These are phyloP conservation scores for Polyplosphaeria fusca DNA, from an alignment of 495 filamentous ascomycete species.

Conservation along the genomic window DNA sequence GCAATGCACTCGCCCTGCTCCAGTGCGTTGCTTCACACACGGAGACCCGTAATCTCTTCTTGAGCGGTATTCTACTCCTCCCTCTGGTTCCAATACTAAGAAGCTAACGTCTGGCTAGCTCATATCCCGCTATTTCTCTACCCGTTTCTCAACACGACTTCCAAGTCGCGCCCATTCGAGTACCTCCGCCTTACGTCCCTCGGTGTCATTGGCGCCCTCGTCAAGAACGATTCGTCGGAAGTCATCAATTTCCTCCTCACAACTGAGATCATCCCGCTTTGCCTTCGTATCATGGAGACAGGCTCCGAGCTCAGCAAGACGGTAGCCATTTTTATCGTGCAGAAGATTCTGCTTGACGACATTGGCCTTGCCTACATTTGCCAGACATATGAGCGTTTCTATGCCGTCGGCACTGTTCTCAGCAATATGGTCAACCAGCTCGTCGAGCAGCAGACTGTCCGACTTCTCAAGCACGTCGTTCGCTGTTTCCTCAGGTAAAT, in stretches of 20 bases:
- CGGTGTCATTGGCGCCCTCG: constrained; percentile 95
- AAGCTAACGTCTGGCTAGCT: constrained; percentile 52
- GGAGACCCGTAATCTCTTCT: constrained; percentile 87
- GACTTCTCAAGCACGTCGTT: constrained; percentile 96
- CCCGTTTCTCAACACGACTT: constrained; percentile 97
- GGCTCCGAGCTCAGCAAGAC: constrained; percentile 98
- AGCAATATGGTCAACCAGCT: constrained; percentile 98
- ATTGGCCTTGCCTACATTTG: constrained; percentile 98
- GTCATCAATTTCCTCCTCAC: constrained; percentile 99
- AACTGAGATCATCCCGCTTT: constrained; percentile 97
- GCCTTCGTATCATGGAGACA: constrained; percentile 98
- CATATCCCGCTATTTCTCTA: constrained; percentile 98
- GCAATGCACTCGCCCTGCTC: constrained; percentile 92
- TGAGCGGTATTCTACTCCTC: constrained; percentile 64
- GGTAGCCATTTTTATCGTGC: constrained; percentile 99
- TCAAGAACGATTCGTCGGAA: constrained; percentile 98
- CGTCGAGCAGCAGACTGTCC: constrained; percentile 94
- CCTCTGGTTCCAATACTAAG: neutral
- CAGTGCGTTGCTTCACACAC: constrained; percentile 98
- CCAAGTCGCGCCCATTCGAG: constrained; percentile 96
- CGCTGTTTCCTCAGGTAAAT: constrained; percentile 86
- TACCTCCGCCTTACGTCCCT: constrained; percentile 95
- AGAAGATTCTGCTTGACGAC: constrained; percentile 97
- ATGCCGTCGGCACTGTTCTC: constrained; percentile 94
- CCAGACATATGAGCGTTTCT: constrained; percentile 98